Conservation (phyloP, 2,329 filamentous ascomycete genomes). For the Sphaerulina musiva region DNA sequence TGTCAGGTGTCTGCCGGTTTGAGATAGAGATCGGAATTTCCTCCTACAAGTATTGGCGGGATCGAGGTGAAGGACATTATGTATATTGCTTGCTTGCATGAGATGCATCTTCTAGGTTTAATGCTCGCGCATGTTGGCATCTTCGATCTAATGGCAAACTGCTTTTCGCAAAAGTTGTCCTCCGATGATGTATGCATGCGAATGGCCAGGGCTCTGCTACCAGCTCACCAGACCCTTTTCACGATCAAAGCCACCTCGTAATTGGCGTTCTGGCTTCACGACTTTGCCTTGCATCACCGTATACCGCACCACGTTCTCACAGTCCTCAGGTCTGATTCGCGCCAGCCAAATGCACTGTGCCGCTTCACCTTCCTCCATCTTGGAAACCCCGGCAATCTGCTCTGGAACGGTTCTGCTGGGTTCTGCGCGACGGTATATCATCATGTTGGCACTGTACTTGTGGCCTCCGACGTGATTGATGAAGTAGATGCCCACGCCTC, state of each 20-base stretch:
- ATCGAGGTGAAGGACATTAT: too few relatives aligned
- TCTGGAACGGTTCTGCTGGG: constrained; percentile 23
- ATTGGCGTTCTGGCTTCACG: constrained; percentile 77
- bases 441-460: constrained; percentile 91
- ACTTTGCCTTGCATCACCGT: constrained; percentile 91
- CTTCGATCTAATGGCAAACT: too few relatives aligned
- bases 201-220: constrained; percentile 42
- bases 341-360: constrained; percentile 91
- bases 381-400: constrained; percentile 34
- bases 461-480: constrained; percentile 95
- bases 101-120: too few relatives aligned
- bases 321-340: constrained; percentile 76
- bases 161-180: too few relatives aligned
- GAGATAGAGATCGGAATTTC: too few relatives aligned
- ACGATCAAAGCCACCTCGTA: constrained; percentile 87
- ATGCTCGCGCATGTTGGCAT: too few relatives aligned
- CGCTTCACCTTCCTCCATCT: constrained; percentile 47
- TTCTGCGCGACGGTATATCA: constrained; percentile 68
- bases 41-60: too few relatives aligned
- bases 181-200: neutral
- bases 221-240: constrained; percentile 76
- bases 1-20: too few relatives aligned
- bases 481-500: constrained; percentile 92
- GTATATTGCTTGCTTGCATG: too few relatives aligned
- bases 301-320: constrained; percentile 83